Base-by-base conservation (phyloP, 352 stramenopile species). In the Phytophthora sp. region DNA sequence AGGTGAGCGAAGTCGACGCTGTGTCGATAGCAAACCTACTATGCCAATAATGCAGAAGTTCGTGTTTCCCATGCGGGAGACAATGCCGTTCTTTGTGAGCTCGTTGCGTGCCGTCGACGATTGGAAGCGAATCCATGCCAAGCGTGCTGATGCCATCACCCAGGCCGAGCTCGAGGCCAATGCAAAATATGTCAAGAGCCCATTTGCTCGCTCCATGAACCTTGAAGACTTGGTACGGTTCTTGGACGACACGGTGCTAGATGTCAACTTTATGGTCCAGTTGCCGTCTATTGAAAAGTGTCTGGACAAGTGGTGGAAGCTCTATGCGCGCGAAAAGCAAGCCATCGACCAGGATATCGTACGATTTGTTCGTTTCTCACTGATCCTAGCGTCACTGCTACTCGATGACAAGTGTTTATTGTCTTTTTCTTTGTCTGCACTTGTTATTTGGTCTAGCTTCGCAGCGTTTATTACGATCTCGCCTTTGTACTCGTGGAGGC, bases 221-320 rank as follows among this genome's bases (percentile, higher is more conserved):
- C 51, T 90, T 31, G 80, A 93, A 13, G 84, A 91, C 54, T 56
- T 94, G 47, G 26, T 86, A 49, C 74, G 80, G 2, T 94, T 90
- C 51, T 65, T 94, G 29, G 82, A 90, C 36, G 85, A 93, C 54
- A 91, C 84, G 2, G 72, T 77, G 18, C 49, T 93, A 30, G 85
- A 95, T 55, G 90, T 93, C 44, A 86, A 91, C 50, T 94, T 93
- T 35, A 91, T 93, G 81, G 80, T 90, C 45, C 83, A 91, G 50
- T 59, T 95, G 11, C 87, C 87, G 42, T 94, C 85, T 23, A 94
- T 95, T 39, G 84, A 95, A 31, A 86, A 86, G 49, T 92, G 83
- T 45, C 66, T 94, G 1, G 77, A 85, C 5, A 80, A 80, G 46
- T 95, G 85, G 85, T 91, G 54, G 35, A 75, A 41, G 18, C 24